Conservation (phyloP, 805 yeast species). For the Candida sakaeoensis region DNA sequence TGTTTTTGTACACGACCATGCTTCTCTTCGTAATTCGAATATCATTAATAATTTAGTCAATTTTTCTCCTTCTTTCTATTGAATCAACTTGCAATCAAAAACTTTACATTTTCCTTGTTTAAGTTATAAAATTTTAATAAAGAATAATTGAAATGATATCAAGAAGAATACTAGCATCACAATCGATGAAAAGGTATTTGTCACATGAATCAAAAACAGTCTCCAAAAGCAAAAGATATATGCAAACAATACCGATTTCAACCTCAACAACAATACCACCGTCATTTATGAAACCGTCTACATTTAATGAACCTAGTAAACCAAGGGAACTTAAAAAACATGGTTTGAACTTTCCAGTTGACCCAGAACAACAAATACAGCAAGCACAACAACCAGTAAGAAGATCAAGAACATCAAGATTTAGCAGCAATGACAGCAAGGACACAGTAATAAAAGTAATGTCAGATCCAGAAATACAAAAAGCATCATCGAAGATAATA, state of each 20-base stretch:
- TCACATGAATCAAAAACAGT: slow-evolving; percentile 6
- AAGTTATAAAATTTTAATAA: background rate
- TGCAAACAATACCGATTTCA: slow-evolving; percentile 32
- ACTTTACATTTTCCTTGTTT: too few species aligned
- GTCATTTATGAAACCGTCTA: slow-evolving; percentile 12
- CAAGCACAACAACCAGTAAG: slow-evolving; percentile 20
- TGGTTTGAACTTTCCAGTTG: slow-evolving; percentile 17
- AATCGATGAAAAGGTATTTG: slow-evolving; percentile 6
- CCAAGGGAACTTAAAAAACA: slow-evolving; percentile 31
- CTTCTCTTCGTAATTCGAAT: too few species aligned
- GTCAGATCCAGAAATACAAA: slow-evolving; percentile 8
- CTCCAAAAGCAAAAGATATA: slow-evolving; percentile 21
- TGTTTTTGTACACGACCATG: background rate
- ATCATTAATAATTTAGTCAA: background rate
- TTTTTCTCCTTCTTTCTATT: too few species aligned
- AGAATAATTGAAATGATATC: slow-evolving; percentile 2
- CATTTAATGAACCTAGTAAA: slow-evolving; percentile 5
- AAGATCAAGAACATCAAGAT: slow-evolving; percentile 30
- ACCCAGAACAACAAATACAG: slow-evolving; percentile 8
- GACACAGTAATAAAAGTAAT: slow-evolving; percentile 10
- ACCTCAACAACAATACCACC: slow-evolving; percentile 11
- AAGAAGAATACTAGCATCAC: slow-evolving; percentile 3
- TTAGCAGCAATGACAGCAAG: slow-evolving; percentile 12
- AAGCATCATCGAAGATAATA: slow-evolving; percentile 4
- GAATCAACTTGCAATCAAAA: too few species aligned